Evolutionary conservation across 1,139 yeast species (phyloP).

Genomic region (Yamadazyma sp.): DNA sequence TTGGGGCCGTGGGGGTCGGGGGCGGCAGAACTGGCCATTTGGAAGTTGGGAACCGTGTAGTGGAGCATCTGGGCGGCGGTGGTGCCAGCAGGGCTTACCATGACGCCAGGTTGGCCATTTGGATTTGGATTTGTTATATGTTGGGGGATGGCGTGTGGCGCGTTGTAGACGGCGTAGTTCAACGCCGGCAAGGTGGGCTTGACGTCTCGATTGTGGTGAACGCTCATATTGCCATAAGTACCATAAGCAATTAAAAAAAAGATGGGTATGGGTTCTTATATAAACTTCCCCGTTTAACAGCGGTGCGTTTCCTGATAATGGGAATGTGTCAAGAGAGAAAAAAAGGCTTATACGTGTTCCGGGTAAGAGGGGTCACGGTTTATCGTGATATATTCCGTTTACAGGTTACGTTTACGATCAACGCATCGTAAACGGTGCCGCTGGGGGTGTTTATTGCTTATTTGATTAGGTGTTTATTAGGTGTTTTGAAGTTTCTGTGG

Average conservation of each 20-base stretch:
- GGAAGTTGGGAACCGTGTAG: no score
- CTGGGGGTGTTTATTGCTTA: no score
- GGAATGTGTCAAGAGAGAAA: slow-evolving; percentile 9
- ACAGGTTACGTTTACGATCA: no score
- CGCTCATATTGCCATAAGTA: slow-evolving; percentile 8
- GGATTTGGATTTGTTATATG: no score
- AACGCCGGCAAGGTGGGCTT: slow-evolving; percentile 17
- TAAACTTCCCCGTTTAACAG: not conserved
- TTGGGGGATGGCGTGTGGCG: no score
- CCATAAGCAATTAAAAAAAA: not conserved
- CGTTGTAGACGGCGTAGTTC: slow-evolving; percentile 1
- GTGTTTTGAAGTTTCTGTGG: no score
- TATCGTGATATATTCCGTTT: no score
- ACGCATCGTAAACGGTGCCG: no score
- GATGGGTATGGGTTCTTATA: not conserved
- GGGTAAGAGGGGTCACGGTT: not conserved
- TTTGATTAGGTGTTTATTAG: no score
- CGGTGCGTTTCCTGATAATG: slow-evolving; percentile 7
- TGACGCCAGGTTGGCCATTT: no score
- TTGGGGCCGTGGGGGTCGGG: not conserved
- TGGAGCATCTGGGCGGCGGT: no score
- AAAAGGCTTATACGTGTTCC: not conserved
- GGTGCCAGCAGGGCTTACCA: no score
- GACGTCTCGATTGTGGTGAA: slow-evolving; percentile 15
- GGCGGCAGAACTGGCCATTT: not conserved